Percentiles rank a stretch among this genome's conserved stretches.
Conservation (phyloP, 2,329 filamentous ascomycete species). For the Colletotrichum cereale region DNA sequence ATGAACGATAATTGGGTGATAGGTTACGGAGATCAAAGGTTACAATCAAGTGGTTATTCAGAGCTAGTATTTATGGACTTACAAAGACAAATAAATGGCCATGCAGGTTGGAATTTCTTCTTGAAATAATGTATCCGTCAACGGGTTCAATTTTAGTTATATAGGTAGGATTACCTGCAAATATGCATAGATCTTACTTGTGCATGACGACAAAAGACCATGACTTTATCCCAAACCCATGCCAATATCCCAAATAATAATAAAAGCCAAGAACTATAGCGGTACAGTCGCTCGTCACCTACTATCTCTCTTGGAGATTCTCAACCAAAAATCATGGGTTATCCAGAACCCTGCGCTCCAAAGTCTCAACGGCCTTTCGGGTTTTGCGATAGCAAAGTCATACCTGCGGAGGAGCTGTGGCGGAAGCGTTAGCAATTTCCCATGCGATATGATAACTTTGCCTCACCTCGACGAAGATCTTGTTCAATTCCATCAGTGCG, state of each 20-base stretch:
- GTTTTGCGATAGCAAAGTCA: constrained; percentile 42
- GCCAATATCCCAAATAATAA: not conserved
- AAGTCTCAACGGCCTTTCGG: constrained; percentile 40
- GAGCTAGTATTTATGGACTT: too few relatives aligned
- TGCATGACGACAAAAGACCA: not conserved
- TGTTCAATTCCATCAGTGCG: constrained; percentile 59
- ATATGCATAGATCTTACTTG: not conserved
- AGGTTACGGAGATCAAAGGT: too few relatives aligned
- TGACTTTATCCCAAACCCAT: not conserved
- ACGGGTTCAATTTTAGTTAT: not conserved
- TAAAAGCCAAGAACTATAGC: accelerated
- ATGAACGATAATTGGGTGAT: too few relatives aligned
- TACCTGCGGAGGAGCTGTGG: constrained; percentile 42
- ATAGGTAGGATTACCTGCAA: not conserved
- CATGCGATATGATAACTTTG: constrained; percentile 41
- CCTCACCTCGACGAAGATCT: constrained; percentile 57
- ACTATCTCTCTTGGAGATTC: constrained; percentile 29
- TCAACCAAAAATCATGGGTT: constrained; percentile 44
- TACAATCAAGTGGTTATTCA: too few relatives aligned
- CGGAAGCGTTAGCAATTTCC: accelerated
- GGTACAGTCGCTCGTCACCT: not conserved
- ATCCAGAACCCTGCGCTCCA: constrained; percentile 43
- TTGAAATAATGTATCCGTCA: not conserved
- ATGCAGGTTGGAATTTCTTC: not conserved
- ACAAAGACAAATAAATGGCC: too few relatives aligned